Conservation (phyloP, 2,329 filamentous ascomycete species). For the Corinectria fuckeliana region DNA sequence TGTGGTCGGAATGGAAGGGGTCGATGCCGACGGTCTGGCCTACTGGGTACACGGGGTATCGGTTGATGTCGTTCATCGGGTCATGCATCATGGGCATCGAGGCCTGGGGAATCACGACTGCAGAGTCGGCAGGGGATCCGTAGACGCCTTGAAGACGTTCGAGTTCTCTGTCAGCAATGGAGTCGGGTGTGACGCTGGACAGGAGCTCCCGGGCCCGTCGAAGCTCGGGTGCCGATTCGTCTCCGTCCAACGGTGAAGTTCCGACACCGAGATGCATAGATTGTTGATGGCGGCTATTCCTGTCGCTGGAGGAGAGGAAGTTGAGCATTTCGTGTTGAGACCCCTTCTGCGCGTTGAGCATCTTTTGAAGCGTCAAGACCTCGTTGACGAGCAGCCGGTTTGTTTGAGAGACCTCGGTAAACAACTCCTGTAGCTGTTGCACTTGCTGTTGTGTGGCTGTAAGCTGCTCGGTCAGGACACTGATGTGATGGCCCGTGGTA, state of each 20-base stretch:
- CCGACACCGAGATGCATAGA: conserved; percentile 44
- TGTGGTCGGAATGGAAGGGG: conserved; percentile 91
- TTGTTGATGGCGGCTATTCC: conserved; percentile 44
- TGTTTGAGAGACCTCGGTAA: conserved; percentile 74
- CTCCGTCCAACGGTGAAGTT: conserved; percentile 50
- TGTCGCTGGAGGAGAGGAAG: conserved; percentile 56
- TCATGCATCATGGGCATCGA: conserved; percentile 59
- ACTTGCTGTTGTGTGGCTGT: conserved; percentile 92
- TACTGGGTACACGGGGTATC: conserved; percentile 85
- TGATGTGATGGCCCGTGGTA: conserved; percentile 84
- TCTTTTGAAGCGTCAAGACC: conserved; percentile 65
- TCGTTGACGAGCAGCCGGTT: conserved; percentile 69
- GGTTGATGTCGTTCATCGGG: conserved; percentile 59
- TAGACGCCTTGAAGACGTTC: conserved; percentile 63
- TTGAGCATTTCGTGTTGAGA: conserved; percentile 64
- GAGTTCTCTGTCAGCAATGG: conserved; percentile 60
- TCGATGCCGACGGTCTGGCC: conserved; percentile 92
- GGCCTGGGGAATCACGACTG: conserved; percentile 49
- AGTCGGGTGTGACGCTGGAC: conserved; percentile 58
- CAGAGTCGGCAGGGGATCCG: conserved; percentile 61
- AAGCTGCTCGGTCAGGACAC: conserved; percentile 85
- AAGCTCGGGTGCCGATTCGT: conserved; percentile 60
- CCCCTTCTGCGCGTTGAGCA: conserved; percentile 64
- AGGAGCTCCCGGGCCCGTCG: conserved; percentile 64
- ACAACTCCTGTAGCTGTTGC: conserved; percentile 83